Conservation (phyloP, 2,329 filamentous ascomycete species). For the Capronia epimyces region DNA sequence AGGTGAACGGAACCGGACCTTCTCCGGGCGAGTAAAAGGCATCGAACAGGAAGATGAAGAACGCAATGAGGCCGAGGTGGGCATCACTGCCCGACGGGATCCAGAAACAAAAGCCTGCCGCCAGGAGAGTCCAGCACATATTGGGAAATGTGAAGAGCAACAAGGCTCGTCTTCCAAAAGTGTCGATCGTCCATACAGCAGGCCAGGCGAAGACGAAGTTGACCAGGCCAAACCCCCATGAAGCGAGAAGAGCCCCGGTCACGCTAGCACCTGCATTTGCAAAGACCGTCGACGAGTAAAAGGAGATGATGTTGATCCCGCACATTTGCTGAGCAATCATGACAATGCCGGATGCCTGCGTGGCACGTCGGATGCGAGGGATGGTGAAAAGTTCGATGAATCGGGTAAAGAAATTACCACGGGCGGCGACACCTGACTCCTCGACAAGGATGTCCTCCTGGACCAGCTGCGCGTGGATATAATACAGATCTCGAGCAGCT, state of each 20-base stretch:
- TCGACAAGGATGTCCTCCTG: conserved; percentile 31
- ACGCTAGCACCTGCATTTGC: conserved; percentile 51
- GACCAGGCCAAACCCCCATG: conserved; percentile 60
- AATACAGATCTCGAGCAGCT: conserved; percentile 44
- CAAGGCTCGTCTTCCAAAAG: conserved; percentile 60
- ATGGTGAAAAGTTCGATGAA: conserved; percentile 51
- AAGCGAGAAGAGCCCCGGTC: conserved; percentile 56
- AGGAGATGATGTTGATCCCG: conserved; percentile 68
- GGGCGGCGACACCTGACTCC: conserved; percentile 32
- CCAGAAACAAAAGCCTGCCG: conserved; percentile 51
- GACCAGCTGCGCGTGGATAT: conserved; percentile 40
- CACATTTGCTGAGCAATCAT: conserved; percentile 76
- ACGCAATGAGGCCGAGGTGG: conserved; percentile 39
- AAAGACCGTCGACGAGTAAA: conserved; percentile 62
- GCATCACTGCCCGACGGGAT: conserved; percentile 41
- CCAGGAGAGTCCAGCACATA: conserved; percentile 52
- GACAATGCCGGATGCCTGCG: conserved; percentile 68
- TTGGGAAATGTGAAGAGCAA: conserved; percentile 60
- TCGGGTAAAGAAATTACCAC: conserved; percentile 56
- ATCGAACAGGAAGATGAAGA: conserved; percentile 43
- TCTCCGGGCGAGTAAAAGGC: conserved; percentile 52
- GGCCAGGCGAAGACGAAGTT: conserved; percentile 64
- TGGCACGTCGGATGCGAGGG: conserved; percentile 54
- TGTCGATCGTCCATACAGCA: conserved; percentile 57
- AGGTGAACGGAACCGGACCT: conserved; percentile 61